Conservation (phyloP, 495 filamentous ascomycete species). For the Lasiosphaeria ovina region DNA sequence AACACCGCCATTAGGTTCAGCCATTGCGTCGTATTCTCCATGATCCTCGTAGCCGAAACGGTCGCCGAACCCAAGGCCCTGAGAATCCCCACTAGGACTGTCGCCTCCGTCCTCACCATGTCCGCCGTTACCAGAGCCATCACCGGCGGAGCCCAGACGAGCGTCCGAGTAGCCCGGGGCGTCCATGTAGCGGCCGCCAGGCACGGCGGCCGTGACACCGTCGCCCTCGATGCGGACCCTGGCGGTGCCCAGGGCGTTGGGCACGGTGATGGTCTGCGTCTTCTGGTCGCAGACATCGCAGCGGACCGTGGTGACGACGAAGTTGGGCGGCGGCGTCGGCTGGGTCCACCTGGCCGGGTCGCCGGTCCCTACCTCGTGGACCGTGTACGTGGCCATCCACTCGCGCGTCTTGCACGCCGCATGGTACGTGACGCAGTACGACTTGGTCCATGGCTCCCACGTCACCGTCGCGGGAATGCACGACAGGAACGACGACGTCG, state of each 20-base stretch:
- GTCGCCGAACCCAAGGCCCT: too few relatives aligned
- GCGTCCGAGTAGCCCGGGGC: background rate
- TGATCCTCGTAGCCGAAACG: too few relatives aligned
- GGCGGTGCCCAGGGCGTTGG: constrained; percentile 32
- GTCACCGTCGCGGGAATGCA: constrained; percentile 22
- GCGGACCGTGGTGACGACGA: constrained; percentile 38
- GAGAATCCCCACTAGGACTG: too few relatives aligned
- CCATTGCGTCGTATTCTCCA: too few relatives aligned
- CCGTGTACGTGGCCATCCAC: constrained; percentile 45
- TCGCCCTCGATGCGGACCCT: constrained; percentile 29
- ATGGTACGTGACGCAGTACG: constrained; percentile 41
- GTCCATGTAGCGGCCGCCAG: background rate
- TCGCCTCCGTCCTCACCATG: too few relatives aligned
- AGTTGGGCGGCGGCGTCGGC: constrained; percentile 30
- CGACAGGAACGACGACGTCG: constrained; percentile 17
- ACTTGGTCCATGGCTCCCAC: constrained; percentile 33
- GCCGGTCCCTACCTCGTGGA: constrained; percentile 41
- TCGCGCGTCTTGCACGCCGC: constrained; percentile 41
- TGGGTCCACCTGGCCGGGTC: constrained; percentile 27
- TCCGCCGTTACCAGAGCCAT: too few relatives aligned
- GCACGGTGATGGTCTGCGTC: constrained; percentile 36
- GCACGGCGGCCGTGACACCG: constrained; percentile 36
- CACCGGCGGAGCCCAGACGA: background rate
- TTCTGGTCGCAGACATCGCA: constrained; percentile 31
- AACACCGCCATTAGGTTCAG: too few relatives aligned